Base-by-base conservation (phyloP, 495 filamentous ascomycete species). In the Pseudomonodictys pantanalensis region DNA sequence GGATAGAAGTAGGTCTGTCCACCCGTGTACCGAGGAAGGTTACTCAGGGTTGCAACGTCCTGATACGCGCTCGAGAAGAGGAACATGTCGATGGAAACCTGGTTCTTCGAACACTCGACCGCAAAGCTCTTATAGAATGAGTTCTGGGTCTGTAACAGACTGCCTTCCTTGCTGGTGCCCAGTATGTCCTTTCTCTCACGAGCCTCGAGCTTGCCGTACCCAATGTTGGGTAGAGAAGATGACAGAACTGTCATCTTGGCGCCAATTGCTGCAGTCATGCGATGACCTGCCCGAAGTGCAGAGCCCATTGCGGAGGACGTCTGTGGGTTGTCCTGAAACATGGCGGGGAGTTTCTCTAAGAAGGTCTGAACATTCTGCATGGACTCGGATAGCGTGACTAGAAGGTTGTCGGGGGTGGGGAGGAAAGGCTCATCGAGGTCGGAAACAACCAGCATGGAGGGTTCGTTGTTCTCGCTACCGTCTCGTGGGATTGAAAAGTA, bases 41-140 rank as follows among this genome's bases (percentile, higher is more conserved):
- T 96, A 76, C 90, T 95, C 38, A 97, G 79, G 35, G 91, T 93
- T 12, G 93, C 93, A 18, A 98, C 95, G 67, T 98, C 93, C 70
- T 97, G 93, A 72, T 98, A 98, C 67, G 92, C 88, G 10, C 91
- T 91, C 2, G 90, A 92, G 79, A 98, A 98, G 43, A 98, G 80
- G 78, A 98, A 98, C 93, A 98, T 98, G 73, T 98, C 93, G 67
- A 97, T 89, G 0, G 92, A 97, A 8, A 98, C 92, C 71, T 98
- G 93, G 58, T 92, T 92, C 75, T 98, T 98, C 42, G 92, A 97
- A 72, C 93, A 98, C 69, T 98, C 93, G 5, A 98, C 95, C 1
- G 93, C 93, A 71, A 98, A 98, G 69, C 90, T 95, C 78, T 98
- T 98, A 81, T 98, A 98, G 73, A 98, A 98, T 62, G 88, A 87